These are phyloP conservation scores for Globisporangium carolinianum DNA, from an alignment of 352 stramenopile species.

Conservation along the genomic window DNA sequence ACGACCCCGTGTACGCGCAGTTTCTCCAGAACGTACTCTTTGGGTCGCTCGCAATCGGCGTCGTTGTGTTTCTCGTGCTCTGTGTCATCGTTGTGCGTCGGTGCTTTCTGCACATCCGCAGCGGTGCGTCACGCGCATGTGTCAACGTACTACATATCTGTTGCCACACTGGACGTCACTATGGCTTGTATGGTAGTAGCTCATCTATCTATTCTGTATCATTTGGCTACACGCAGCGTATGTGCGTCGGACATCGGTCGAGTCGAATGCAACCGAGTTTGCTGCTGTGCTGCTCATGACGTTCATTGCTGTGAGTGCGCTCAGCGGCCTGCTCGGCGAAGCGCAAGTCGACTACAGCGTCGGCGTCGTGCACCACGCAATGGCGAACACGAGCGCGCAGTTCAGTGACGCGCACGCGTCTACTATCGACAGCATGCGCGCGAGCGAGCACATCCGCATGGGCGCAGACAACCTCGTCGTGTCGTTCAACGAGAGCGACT, in stretches of 20 bases:
- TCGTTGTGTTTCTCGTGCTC: constrained; percentile 56
- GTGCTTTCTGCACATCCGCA: constrained; percentile 64
- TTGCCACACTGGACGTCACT: too few relatives aligned
- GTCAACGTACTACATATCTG: too few relatives aligned
- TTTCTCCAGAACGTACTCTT: constrained; percentile 75
- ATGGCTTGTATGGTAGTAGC: too few relatives aligned
- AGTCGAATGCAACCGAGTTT: constrained; percentile 56
- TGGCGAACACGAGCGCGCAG: constrained; percentile 59
- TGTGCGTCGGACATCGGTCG: constrained; percentile 29
- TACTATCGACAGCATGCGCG: constrained; percentile 20
- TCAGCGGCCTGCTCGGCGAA: constrained; percentile 66
- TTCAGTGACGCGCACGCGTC: constrained; percentile 39
- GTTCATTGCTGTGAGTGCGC: constrained; percentile 62
- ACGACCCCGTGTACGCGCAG: constrained; percentile 38
- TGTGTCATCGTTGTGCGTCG: constrained; percentile 62
- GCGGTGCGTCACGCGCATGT: constrained; percentile 20
- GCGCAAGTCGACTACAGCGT: constrained; percentile 81
- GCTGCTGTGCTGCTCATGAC: constrained; percentile 65
- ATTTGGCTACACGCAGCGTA: constrained; percentile 20
- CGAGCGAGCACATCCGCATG: constrained; percentile 33
- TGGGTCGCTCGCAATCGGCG: constrained; percentile 50
- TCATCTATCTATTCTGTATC: too few relatives aligned
- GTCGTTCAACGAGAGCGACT: constrained; percentile 62
- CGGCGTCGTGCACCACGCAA: constrained; percentile 58
- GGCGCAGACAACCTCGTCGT: constrained; percentile 54